A percentile compares a stretch with the other conserved stretches of the same genome.
Conservation (phyloP, 139 green algal genomes). For the Picochlorum sp. region DNA sequence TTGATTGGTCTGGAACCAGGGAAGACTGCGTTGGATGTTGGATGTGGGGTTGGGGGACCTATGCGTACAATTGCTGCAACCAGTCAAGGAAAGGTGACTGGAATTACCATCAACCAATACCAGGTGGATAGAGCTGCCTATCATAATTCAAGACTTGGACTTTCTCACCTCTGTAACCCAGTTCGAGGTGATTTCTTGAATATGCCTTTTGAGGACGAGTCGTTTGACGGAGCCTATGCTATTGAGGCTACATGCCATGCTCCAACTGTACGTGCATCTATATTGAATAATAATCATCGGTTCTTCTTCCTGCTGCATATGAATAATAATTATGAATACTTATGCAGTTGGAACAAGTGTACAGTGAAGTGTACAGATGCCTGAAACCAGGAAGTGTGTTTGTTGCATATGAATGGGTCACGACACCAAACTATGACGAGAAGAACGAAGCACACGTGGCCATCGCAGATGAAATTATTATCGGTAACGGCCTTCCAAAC, state of each 20-base stretch:
- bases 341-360: slow-evolving; percentile 64
- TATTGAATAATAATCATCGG: neutral
- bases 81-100: slow-evolving; percentile 71
- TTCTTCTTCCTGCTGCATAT: too few species aligned
- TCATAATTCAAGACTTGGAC: slow-evolving; percentile 70
- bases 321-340: slow-evolving; percentile 1
- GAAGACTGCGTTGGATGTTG: slow-evolving; percentile 70
- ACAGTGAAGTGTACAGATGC: slow-evolving; percentile 81
- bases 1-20: slow-evolving; percentile 47
- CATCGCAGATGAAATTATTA: slow-evolving; percentile 95
- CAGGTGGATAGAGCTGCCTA: slow-evolving; percentile 72
- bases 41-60: slow-evolving; percentile 94
- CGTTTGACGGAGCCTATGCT: slow-evolving; percentile 87
- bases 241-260: slow-evolving; percentile 98
- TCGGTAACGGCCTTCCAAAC: slow-evolving; percentile 93
- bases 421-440: slow-evolving; percentile 73
- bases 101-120: slow-evolving; percentile 98
- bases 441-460: slow-evolving; percentile 76
- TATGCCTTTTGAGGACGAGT: slow-evolving; percentile 78
- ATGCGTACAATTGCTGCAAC: slow-evolving; percentile 86
- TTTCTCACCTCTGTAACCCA: slow-evolving; percentile 61
- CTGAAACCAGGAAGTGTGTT: slow-evolving; percentile 89
- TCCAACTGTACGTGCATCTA: slow-evolving; percentile 15
- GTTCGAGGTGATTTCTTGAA: slow-evolving; percentile 92
- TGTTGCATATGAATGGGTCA: slow-evolving; percentile 94